These are phyloP conservation scores for Trypanosoma avium DNA, from an alignment of 208 protist species.

Conservation along the genomic window DNA sequence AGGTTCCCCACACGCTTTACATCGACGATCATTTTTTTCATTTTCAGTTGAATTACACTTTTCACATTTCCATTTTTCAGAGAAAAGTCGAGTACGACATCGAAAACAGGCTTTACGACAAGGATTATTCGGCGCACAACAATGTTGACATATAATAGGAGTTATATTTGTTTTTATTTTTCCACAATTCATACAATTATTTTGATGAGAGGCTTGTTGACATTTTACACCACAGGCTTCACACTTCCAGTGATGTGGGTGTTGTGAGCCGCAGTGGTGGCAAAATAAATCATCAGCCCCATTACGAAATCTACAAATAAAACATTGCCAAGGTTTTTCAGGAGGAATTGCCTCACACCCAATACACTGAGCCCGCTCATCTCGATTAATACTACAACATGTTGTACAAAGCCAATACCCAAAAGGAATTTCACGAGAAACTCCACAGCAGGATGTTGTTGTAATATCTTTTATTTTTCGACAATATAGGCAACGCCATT, in stretches of 20 bases:
- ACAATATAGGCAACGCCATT: constrained; percentile 87
- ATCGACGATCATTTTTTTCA: constrained; percentile 35
- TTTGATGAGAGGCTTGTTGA: constrained; percentile 4
- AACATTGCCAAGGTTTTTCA: constrained; percentile 50
- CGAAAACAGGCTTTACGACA: constrained; percentile 58
- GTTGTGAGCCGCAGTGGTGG: constrained; percentile 39
- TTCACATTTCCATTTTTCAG: constrained; percentile 55
- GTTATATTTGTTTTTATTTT: constrained; percentile 8
- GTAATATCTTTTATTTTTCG: constrained; percentile 34
- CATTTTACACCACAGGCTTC: constrained; percentile 13
- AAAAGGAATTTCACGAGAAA: constrained; percentile 50
- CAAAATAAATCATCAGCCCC: constrained; percentile 32
- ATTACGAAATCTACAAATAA: constrained; percentile 46
- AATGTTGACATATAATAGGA: constrained; percentile 44
- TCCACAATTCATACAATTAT: constrained; percentile 34
- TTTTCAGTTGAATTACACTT: constrained; percentile 32
- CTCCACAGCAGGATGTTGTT: constrained; percentile 50
- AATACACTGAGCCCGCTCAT: constrained; percentile 47
- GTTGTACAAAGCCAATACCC: constrained; percentile 75
- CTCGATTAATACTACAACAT: constrained; percentile 76
- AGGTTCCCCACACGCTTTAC: constrained; percentile 39
- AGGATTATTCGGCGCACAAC: constrained; percentile 47
- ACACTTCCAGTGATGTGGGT: constrained; percentile 45
- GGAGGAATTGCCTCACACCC: constrained; percentile 50
- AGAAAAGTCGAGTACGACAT: constrained; percentile 53